Base-by-base conservation (phyloP, 164 flowering plant species). In the Nymphaea thermarum region DNA sequence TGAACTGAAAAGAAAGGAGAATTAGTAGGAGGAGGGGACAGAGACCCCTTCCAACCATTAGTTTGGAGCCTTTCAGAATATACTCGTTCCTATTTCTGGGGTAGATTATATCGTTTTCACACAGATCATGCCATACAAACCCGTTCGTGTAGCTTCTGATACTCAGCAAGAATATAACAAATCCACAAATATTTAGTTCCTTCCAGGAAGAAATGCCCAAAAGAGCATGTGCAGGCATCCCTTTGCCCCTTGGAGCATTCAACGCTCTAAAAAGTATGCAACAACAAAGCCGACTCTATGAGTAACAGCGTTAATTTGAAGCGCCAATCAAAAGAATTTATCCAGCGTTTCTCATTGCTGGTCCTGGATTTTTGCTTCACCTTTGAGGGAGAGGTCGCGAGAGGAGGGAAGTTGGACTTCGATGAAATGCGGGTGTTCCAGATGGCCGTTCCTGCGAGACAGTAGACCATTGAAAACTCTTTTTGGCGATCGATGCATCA, bases 391-490 rank as follows among this genome's bases (percentile, higher is more conserved):
- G 59, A 92, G 91, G 42, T 96, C 98, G 41, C 84, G 84, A 2
- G 90, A 69, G 0, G 98, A 90, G 3, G 93, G 83, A 16, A 95
- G 77, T 0, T 87, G 83, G 55, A 92, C 96, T 70, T 95, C 98
- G 55, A 95, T 89, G 80, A 91, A 92, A 78, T 95, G 99, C 43
- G 98, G 99, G 72, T 95, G 99, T 76, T 95, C 99, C 2, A 95
- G 94, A 76, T 89, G 97, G 3, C 86, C 82, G 75, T 90, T 92
- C 43, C 94, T 75, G 70, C 86, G 10, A 92, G 82, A 70, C 92
- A 95, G 74, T 95, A 95, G 63, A 95, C 87, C 55, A 95, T 96
- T 0, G 91, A 82, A n/a, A 90, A n/a, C 92, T 67, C 78, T 95
- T 43, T 83, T 73, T 70, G 71, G 70, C 45, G 76, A 83, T 66